These are phyloP conservation scores for Ustilago sp. DNA, from an alignment of 1,284 basidiomycete species.

Conservation along the genomic window DNA sequence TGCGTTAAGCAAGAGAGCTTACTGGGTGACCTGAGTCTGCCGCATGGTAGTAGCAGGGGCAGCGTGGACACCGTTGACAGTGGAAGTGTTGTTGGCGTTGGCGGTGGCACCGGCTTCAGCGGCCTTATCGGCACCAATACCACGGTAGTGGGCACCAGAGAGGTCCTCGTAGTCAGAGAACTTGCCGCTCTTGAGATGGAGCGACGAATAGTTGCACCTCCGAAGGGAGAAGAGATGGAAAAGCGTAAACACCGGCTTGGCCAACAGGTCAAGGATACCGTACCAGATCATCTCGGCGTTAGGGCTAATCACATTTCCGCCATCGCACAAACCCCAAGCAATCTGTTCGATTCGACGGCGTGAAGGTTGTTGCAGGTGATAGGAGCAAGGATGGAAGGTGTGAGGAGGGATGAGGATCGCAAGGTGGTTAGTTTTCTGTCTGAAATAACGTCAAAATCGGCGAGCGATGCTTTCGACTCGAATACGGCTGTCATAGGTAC, in stretches of 20 bases:
- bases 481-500: not conserved
- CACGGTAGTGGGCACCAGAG: conserved; percentile 21
- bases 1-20: conserved; percentile 8
- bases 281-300: conserved; percentile 74
- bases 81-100: conserved; percentile 10
- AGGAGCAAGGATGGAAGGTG: conserved; percentile 68
- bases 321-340: conserved; percentile 73
- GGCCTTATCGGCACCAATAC: conserved; percentile 32
- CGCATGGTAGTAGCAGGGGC: conserved; percentile 42
- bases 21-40: conserved; percentile 37
- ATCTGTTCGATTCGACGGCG: conserved; percentile 61
- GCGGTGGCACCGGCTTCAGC: conserved; percentile 28
- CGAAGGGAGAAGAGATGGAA: conserved; percentile 61
- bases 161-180: conserved; percentile 55
- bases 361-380: conserved; percentile 71
- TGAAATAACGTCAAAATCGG: not conserved
- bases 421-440: conserved; percentile 2
- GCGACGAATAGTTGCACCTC: conserved; percentile 53
- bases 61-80: not conserved
- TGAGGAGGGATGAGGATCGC: not conserved
- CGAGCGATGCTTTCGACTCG: not conserved
- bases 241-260: conserved; percentile 70
- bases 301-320: conserved; percentile 72
- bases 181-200: conserved; percentile 58
- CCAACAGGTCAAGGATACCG: conserved; percentile 74